Base-by-base conservation (phyloP, 1,284 basidiomycete species). In the Papiliotrema fonsecae region DNA sequence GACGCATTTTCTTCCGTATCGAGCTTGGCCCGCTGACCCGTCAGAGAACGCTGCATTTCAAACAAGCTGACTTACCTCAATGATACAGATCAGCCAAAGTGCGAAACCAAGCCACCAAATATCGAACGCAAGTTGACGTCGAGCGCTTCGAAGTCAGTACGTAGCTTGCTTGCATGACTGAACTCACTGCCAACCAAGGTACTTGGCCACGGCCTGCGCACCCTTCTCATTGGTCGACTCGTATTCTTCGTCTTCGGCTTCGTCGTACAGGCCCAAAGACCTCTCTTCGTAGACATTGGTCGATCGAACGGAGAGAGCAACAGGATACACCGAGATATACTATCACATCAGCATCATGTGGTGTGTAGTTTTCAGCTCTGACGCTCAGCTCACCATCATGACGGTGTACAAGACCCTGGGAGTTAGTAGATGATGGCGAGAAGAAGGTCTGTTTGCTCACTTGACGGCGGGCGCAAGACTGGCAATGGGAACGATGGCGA, bases 241-340 rank as follows among this genome's bases (percentile, higher is more conserved):
- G 9, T 60, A 62, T 27, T 68, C 64, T n/a, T 78, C 77, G 3
- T 81, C 75, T 0, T 79, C 75, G 6, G 77, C 73, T 7, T 80
- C 75, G 13, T 77, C 74, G 62, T 83, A 92, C 30, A 93, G 75
- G 1, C 89, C 89, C 13, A 91, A 77, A 0, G 86, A 87, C 51
- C 81, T 82, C 62, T 97, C 92, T 69, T 98, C 94, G 70, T 97
- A 97, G 1, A 97, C 94, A 70, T 97, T 97, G 19, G 94, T 97
- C n/a, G 88, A 83, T n/a, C 93, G 87, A 10, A 98, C 88, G 58
- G 84, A 85, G 47, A 82, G 67, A 18, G 79, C 79, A 36, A 81
- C 75, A 11, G 79, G 78, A 55, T 78, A 79, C 75, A 66, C 57
- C 24, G 60, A 57, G 28, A 77, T 71, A 56, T 77, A 78, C 75